Percentiles rank a stretch among this genome's conserved stretches.
phyloP scores from a whole-genome alignment of 108 stramenopile genomes.

The Licmophora abbreviata region DNA sequence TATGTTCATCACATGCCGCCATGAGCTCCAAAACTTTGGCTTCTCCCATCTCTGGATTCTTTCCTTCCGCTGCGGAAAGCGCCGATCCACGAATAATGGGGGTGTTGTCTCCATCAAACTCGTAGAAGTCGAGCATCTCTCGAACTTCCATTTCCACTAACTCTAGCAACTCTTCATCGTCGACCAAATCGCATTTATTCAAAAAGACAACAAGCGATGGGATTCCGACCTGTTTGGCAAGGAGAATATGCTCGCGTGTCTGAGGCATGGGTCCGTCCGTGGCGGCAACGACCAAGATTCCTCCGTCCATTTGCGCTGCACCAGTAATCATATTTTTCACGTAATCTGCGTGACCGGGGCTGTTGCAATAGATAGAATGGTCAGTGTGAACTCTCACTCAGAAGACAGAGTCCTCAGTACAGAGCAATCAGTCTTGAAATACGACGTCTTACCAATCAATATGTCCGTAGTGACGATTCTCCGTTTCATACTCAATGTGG shows the following conservation, averaged over 20 bases:
- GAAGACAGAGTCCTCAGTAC: too few species aligned
- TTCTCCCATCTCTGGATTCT: constrained; percentile 77
- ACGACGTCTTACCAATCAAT: constrained; percentile 86
- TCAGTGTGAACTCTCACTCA: not conserved
- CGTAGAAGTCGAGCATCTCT: constrained; percentile 95
- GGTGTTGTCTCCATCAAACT: constrained; percentile 95
- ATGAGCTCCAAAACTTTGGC: constrained; percentile 91
- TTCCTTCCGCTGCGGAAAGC: constrained; percentile 92
- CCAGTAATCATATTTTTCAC: constrained; percentile 99
- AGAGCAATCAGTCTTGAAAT: not conserved
- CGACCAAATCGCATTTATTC: constrained; percentile 97
- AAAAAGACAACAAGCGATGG: constrained; percentile 98
- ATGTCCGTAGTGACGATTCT: constrained; percentile 95
- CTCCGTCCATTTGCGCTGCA: constrained; percentile 99
- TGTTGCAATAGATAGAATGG: constrained; percentile 5
- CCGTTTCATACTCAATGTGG: constrained; percentile 98
- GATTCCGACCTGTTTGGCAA: constrained; percentile 98
- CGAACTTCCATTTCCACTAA: constrained; percentile 99
- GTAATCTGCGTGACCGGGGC: constrained; percentile 99
- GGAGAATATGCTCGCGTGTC: constrained; percentile 98
- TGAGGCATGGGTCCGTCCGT: constrained; percentile 99
- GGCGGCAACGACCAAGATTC: constrained; percentile 96
- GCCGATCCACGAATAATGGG: constrained; percentile 97
- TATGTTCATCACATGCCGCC: constrained; percentile 85
- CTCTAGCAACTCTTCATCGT: constrained; percentile 97